Evolutionary conservation across 192 early-diverging fungal genomes (phyloP), one percentile per base, ranked within the genome.

Genomic region (Backusella morwellensis): DNA sequence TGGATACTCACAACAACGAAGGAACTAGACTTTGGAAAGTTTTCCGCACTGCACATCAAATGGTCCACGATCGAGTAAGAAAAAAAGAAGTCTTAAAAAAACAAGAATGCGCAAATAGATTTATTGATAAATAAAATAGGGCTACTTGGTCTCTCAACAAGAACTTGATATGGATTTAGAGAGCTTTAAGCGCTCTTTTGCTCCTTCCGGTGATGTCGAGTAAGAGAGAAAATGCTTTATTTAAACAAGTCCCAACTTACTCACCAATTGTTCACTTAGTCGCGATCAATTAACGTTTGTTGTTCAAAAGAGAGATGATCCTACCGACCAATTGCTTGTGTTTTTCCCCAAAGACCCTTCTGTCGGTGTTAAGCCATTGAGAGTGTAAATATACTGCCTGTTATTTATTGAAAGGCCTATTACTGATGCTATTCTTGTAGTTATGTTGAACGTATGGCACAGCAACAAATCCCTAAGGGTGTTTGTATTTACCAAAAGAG

Each of bases 271-370:
- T 17, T 32, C 32, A 50, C 19, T 50, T 50, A 93, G 93, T 77
- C 93, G 95, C 32, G 87, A 88, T 21, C 83, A 83, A 7, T 87
- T 98, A 83, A 95, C 92, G 26, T 96, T 97, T 84, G 86, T 95
- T 42, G 94, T 97, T 29, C 90, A 94, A 74, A 93, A 92, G 79
- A 88, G 91, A 76, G 88, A 92, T 76, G 91, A 95, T 80, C 91
- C 92, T 6, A 88, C 88, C 40, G 95, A 95, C 73, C 93, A 95
- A 77, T 88, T 97, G 77, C 89, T 97, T 50, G 92, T 97, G 6
- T 96, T 96, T 79, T 98, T 99, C 88, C 93, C 96, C 12, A 95
- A 96, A 38, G 95, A 94, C 44, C 87, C 90, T 50, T 91, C 92
- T 8, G 93, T 99, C 17, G 97, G 98, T 72, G 92, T 98, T 44